These are phyloP conservation scores for Cryptococcus deneoformans DNA, from an alignment of 1,284 basidiomycete species.

Conservation along the genomic window DNA sequence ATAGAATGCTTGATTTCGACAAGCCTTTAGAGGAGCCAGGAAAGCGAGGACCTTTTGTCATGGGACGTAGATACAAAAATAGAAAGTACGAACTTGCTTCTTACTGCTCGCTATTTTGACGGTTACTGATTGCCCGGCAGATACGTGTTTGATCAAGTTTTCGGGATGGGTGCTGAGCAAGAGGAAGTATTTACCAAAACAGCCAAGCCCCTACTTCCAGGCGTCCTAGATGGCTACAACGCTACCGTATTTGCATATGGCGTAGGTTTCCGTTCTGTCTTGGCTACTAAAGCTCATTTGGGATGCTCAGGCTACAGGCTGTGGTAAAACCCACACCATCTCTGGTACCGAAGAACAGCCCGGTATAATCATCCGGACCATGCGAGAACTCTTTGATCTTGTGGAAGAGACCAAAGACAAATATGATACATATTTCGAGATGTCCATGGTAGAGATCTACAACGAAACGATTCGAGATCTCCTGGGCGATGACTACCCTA, in stretches of 20 bases:
- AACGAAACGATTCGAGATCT: slow-evolving; percentile 98
- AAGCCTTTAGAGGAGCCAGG: slow-evolving; percentile 70
- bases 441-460: slow-evolving; percentile 96
- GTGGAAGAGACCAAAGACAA: slow-evolving; percentile 81
- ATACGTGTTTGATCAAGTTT: slow-evolving; percentile 94
- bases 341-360: slow-evolving; percentile 82
- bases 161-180: slow-evolving; percentile 73
- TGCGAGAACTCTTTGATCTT: slow-evolving; percentile 88
- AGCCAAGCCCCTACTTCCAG: slow-evolving; percentile 73
- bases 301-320: slow-evolving; percentile 80
- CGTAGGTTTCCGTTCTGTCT: slow-evolving; percentile 55
- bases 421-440: slow-evolving; percentile 75
- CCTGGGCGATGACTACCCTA: slow-evolving; percentile 63
- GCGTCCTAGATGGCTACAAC: slow-evolving; percentile 90
- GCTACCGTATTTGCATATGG: slow-evolving; percentile 97
- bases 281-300: slow-evolving; percentile 8
- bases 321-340: slow-evolving; percentile 97
- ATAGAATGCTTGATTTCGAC: slow-evolving; percentile 77
- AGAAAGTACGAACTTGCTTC: slow-evolving; percentile 50
- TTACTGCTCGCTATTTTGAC: background rate
- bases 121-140: slow-evolving; percentile 44
- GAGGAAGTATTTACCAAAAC: slow-evolving; percentile 82
- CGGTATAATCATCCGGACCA: slow-evolving; percentile 92
- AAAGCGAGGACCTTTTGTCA: slow-evolving; percentile 59
- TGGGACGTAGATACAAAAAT: slow-evolving; percentile 83